Percentiles rank a stretch among this genome's conserved stretches.
Conservation (phyloP, 257 asterid genomes). For the Gynochthodes officinalis region DNA sequence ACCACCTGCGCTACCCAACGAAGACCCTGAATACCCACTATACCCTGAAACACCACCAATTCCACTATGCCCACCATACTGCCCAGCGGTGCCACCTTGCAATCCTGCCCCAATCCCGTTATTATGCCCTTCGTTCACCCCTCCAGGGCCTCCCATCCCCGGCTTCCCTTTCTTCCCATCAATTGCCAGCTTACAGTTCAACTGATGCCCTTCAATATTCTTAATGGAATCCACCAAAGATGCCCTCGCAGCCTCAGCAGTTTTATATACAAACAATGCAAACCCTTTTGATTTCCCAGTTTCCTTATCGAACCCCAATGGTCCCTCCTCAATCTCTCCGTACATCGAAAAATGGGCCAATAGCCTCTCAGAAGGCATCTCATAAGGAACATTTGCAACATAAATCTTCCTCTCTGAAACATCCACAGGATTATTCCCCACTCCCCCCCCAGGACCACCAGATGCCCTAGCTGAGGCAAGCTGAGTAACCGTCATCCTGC, state of each 20-base stretch:
- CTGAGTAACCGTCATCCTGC: slow-evolving; percentile 80
- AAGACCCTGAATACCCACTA: slow-evolving; percentile 46
- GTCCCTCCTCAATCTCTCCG: slow-evolving; percentile 93
- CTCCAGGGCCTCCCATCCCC: slow-evolving; percentile 38
- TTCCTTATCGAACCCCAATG: slow-evolving; percentile 77
- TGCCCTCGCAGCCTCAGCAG: slow-evolving; percentile 64
- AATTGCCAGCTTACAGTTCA: slow-evolving; percentile 70
- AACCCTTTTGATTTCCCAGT: slow-evolving; percentile 87
- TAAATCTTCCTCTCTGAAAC: slow-evolving; percentile 73
- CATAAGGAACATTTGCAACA: slow-evolving; percentile 74
- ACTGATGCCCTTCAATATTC: slow-evolving; percentile 71
- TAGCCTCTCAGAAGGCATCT: slow-evolving; percentile 68
- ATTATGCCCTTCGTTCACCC: slow-evolving; percentile 40
- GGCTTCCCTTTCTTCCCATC: slow-evolving; percentile 73
- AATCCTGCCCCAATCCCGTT: slow-evolving; percentile 41
- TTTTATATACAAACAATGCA: slow-evolving; percentile 77
- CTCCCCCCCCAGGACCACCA: slow-evolving; percentile 47
- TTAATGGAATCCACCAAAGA: slow-evolving; percentile 63
- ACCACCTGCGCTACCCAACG: slow-evolving; percentile 25
- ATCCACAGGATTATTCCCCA: slow-evolving; percentile 45
- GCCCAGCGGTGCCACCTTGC: slow-evolving; percentile 34
- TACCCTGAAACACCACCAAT: slow-evolving; percentile 32
- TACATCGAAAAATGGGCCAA: slow-evolving; percentile 68
- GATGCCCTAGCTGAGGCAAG: slow-evolving; percentile 73
- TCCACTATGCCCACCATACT: slow-evolving; percentile 49